phyloP scores from a whole-genome alignment of 495 filamentous ascomycete genomes.

The Penicillium alfredii region DNA sequence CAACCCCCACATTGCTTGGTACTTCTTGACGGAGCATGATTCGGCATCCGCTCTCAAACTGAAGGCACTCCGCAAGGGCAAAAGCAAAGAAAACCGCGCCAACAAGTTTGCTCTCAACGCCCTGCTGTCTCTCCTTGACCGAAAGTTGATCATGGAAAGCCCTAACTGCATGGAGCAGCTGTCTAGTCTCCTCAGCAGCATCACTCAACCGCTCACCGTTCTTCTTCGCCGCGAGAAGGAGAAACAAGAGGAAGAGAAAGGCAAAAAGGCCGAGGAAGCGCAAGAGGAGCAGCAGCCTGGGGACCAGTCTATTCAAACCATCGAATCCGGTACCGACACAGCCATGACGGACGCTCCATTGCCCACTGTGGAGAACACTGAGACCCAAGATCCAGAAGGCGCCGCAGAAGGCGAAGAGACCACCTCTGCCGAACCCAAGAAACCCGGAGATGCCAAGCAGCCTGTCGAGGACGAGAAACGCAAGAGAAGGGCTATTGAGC shows the following conservation, averaged over 20 bases:
- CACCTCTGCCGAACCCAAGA: slow-evolving; percentile 21
- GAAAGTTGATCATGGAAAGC: slow-evolving; percentile 90
- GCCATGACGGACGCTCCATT: slow-evolving; percentile 39
- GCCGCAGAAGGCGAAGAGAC: slow-evolving; percentile 11
- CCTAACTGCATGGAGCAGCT: slow-evolving; percentile 91
- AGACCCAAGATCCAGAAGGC: slow-evolving; percentile 14
- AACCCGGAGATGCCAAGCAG: slow-evolving; percentile 34
- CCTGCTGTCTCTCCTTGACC: slow-evolving; percentile 78
- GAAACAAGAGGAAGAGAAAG: slow-evolving; percentile 53
- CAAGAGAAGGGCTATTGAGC: slow-evolving; percentile 71
- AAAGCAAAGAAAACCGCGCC: slow-evolving; percentile 75
- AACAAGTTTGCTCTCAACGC: slow-evolving; percentile 90
- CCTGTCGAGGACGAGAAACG: slow-evolving; percentile 50
- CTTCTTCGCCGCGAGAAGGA: slow-evolving; percentile 82
- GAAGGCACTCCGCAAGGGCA: slow-evolving; percentile 73
- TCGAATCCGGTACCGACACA: slow-evolving; percentile 30
- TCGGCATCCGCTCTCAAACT: slow-evolving; percentile 64
- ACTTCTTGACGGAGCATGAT: slow-evolving; percentile 96
- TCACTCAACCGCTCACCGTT: slow-evolving; percentile 79
- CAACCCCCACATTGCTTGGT: slow-evolving; percentile 78
- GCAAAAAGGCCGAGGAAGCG: slow-evolving; percentile 39
- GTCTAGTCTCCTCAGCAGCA: slow-evolving; percentile 75
- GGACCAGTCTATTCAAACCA: slow-evolving; percentile 18
- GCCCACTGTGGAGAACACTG: slow-evolving; percentile 27
- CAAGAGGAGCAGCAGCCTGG: slow-evolving; percentile 22